These are phyloP conservation scores for Nitzschia sp. DNA, from an alignment of 108 stramenopile genomes.

Conservation along the genomic window DNA sequence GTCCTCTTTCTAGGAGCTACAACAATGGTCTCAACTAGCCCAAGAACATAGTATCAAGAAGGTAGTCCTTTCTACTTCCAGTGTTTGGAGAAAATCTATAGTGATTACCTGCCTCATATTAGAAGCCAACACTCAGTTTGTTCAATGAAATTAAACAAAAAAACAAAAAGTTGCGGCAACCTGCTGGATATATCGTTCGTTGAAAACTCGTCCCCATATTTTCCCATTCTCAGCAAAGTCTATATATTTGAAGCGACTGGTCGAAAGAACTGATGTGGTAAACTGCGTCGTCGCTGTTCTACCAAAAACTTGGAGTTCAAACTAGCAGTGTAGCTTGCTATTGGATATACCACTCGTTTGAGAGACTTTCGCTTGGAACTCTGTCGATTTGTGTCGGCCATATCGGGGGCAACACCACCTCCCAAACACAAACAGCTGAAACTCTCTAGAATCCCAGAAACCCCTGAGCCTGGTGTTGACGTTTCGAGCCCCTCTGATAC, in stretches of 20 bases:
- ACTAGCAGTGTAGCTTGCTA: conserved; percentile 13
- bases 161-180: no score
- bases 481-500: neutral
- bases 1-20: no score
- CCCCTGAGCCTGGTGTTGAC: neutral
- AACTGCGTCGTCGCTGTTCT: conserved; percentile 20
- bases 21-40: no score
- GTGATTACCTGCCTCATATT: no score
- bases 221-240: neutral
- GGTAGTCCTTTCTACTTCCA: no score
- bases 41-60: no score
- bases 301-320: conserved; percentile 22
- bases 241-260: conserved; percentile 8
- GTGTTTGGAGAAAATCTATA: no score
- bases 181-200: neutral
- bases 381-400: neutral
- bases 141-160: no score
- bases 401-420: neutral
- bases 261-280: conserved; percentile 27
- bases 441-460: conserved; percentile 10
- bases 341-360: conserved; percentile 8
- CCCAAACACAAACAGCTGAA: conserved; percentile 12
- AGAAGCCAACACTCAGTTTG: no score
- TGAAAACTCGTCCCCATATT: neutral
- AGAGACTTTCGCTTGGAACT: neutral